A percentile compares a stretch with the other conserved stretches of the same genome.
Evolutionary conservation across 2,329 filamentous ascomycete species (phyloP).

Genomic region (Colletotrichum gigasporum): DNA sequence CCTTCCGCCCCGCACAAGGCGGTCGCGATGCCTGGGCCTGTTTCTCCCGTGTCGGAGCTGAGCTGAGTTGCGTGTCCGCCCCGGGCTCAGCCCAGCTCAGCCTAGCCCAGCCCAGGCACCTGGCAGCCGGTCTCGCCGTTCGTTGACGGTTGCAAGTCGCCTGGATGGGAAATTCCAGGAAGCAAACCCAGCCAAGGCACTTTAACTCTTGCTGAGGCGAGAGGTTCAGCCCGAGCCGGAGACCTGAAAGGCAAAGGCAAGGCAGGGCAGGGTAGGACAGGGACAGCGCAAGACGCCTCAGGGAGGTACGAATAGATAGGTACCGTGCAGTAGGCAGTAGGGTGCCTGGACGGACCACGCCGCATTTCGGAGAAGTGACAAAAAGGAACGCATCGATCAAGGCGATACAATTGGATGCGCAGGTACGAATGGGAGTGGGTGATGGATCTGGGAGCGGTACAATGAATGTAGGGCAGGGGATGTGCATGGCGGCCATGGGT

Average conservation of each 20-base stretch:
- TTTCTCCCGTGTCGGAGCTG: background rate
- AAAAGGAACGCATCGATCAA: conserved; percentile 20
- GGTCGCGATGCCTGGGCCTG: background rate
- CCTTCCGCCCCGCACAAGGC: background rate
- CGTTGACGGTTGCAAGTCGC: background rate
- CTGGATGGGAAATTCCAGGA: background rate
- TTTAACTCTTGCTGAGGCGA: background rate
- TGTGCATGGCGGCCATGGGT: background rate
- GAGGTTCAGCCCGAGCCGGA: background rate
- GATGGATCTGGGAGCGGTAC: background rate
- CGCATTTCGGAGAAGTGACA: conserved; percentile 10
- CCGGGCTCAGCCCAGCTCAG: too few relatives aligned
- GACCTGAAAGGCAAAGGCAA: too few relatives aligned
- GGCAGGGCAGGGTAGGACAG: too few relatives aligned
- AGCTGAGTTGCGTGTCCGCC: conserved; percentile 1
- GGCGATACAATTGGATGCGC: conserved; percentile 4
- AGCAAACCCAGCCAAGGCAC: background rate
- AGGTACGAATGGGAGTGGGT: background rate
- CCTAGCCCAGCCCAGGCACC: conserved; percentile 1
- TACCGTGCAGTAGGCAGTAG: background rate
- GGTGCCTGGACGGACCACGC: background rate
- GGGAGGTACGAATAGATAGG: too few relatives aligned
- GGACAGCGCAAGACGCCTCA: too few relatives aligned
- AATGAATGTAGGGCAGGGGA: background rate
- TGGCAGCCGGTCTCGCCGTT: background rate